Evolutionary conservation across 257 asterid species (phyloP).

Genomic region (Linderniella brevidens): DNA sequence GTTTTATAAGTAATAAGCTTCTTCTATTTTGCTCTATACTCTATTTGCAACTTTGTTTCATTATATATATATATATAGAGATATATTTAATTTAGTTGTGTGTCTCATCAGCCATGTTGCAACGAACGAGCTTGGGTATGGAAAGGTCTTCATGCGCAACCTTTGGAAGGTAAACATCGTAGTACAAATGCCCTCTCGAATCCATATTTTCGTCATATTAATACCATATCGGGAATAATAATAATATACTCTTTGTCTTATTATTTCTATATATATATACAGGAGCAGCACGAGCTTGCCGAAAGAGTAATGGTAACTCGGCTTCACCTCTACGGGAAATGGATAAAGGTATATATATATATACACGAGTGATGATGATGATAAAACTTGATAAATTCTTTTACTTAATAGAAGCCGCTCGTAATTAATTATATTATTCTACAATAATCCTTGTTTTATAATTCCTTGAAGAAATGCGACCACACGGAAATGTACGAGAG

Average conservation of each 20-base stretch:
- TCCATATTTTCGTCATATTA: not conserved
- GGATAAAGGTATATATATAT: constrained; percentile 88
- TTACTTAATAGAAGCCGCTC: too few relatives aligned
- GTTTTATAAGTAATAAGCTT: constrained; percentile 54
- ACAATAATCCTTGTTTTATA: not conserved
- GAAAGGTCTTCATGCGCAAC: constrained; percentile 53
- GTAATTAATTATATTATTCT: too few relatives aligned
- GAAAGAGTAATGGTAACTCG: constrained; percentile 92
- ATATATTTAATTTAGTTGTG: too few relatives aligned
- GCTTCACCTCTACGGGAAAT: constrained; percentile 71
- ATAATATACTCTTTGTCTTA: not conserved
- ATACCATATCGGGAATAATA: not conserved
- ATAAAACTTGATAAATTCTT: too few relatives aligned
- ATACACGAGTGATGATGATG: too few relatives aligned
- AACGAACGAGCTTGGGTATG: constrained; percentile 40
- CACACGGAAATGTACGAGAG: constrained; percentile 62
- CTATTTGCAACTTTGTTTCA: not conserved
- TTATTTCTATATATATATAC: not conserved
- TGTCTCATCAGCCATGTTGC: constrained; percentile 35
- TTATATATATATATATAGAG: too few relatives aligned
- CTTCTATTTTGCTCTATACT: not conserved
- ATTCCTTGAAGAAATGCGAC: constrained; percentile 46
- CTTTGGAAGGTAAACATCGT: constrained; percentile 57
- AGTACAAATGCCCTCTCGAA: not conserved
- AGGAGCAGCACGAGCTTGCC: constrained; percentile 73